phyloP scores from a whole-genome alignment of 306 rosid species.

The Cotoneaster glaucophyllus region DNA sequence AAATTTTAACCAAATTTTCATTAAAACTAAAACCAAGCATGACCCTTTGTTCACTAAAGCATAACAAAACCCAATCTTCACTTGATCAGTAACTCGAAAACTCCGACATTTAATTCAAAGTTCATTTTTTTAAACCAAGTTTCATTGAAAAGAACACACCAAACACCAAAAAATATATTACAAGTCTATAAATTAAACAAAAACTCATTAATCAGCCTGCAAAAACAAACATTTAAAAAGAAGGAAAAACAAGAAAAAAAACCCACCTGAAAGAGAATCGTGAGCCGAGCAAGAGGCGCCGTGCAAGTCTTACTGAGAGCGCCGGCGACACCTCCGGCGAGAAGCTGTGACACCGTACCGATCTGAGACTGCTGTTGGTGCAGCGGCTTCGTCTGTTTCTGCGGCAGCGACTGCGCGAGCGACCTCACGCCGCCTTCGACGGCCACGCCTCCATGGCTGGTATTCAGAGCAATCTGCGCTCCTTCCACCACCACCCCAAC shows the following conservation, averaged over 20 bases:
- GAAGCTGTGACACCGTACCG: conserved; percentile 75
- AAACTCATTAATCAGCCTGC: neutral
- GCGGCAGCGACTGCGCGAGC: conserved; percentile 34
- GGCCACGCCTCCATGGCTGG: conserved; percentile 45
- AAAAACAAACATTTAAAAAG: neutral
- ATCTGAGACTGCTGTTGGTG: conserved; percentile 64
- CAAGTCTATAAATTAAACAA: neutral
- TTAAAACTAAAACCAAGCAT: neutral
- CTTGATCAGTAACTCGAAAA: neutral
- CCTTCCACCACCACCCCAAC: conserved; percentile 67
- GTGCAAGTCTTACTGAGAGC: conserved; percentile 94
- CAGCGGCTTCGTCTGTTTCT: conserved; percentile 23
- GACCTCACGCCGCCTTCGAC: conserved; percentile 55
- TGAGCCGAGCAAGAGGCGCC: conserved; percentile 94
- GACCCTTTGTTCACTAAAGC: neutral
- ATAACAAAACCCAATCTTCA: neutral
- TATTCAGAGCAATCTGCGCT: conserved; percentile 41
- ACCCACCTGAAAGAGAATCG: conserved; percentile 90
- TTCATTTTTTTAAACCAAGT: neutral
- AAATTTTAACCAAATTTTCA: neutral
- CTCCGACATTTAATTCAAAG: neutral
- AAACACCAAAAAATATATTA: neutral
- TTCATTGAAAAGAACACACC: neutral
- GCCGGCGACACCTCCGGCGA: conserved; percentile 96
- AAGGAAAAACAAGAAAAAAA: neutral